A percentile compares a stretch with the other conserved stretches of the same genome.
These are phyloP conservation scores for Cephaloascus fragrans DNA, from an alignment of 805 yeast genomes.

Conservation along the genomic window DNA sequence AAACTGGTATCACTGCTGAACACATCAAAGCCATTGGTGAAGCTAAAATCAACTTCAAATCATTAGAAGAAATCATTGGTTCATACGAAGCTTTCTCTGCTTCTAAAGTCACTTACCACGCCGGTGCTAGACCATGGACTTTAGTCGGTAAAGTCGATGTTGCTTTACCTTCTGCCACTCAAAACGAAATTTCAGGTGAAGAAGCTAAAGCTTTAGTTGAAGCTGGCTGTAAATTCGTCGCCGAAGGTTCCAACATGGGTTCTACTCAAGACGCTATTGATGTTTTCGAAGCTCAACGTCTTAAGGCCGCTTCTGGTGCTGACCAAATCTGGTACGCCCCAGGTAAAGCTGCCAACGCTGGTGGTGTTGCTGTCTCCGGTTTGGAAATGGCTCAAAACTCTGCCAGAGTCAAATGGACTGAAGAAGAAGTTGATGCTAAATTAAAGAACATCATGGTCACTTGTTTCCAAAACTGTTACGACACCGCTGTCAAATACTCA, in stretches of 20 bases:
- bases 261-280: conserved; percentile 95
- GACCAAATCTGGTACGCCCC: conserved; percentile 93
- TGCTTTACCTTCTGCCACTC: conserved; percentile 97
- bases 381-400: conserved; percentile 99
- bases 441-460: conserved; percentile 87
- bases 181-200: conserved; percentile 93
- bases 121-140: conserved; percentile 95
- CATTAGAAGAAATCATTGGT: conserved; percentile 58
- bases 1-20: conserved; percentile 73
- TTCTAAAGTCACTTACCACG: conserved; percentile 63
- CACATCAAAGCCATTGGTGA: conserved; percentile 68
- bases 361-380: conserved; percentile 99
- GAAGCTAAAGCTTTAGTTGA: conserved; percentile 93
- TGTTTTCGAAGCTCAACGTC: conserved; percentile 81
- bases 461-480: conserved; percentile 89
- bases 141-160: conserved; percentile 87
- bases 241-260: conserved; percentile 99
- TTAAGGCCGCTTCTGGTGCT: conserved; percentile 25
- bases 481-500: conserved; percentile 74
- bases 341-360: conserved; percentile 98
- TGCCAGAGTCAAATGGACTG: conserved; percentile 82
- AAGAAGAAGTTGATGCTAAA: conserved; percentile 86
- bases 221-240: conserved; percentile 86
- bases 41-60: conserved; percentile 72
- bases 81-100: conserved; percentile 50